phyloP scores from a whole-genome alignment of 805 yeast species.

The Myxozyma sirexii region DNA sequence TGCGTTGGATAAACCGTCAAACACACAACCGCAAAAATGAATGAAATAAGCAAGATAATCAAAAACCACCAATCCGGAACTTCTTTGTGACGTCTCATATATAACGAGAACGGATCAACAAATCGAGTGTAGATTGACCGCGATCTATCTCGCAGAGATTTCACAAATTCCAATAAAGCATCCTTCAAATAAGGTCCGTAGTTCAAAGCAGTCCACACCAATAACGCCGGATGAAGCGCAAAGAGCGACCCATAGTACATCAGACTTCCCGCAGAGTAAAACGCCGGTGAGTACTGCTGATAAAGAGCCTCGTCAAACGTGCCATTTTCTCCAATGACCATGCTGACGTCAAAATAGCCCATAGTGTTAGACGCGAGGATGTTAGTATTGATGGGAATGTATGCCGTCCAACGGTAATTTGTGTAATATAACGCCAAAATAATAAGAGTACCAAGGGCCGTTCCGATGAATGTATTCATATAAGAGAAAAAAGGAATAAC shows the following conservation, averaged over 20 bases:
- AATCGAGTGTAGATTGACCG: conserved; percentile 31
- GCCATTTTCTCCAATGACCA: conserved; percentile 50
- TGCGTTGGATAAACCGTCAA: conserved; percentile 50
- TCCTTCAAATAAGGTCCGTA: conserved; percentile 7
- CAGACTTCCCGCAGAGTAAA: conserved; percentile 56
- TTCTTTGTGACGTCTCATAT: conserved; percentile 60
- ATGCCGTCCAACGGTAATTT: conserved; percentile 57
- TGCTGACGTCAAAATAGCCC: conserved; percentile 52
- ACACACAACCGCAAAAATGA: conserved; percentile 50
- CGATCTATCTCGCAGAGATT: conserved; percentile 1
- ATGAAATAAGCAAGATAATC: conserved; percentile 49
- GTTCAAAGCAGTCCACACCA: conserved; percentile 5
- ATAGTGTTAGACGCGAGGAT: conserved; percentile 56
- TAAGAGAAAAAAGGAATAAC: conserved; percentile 38
- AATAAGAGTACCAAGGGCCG: conserved; percentile 54
- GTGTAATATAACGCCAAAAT: conserved; percentile 56
- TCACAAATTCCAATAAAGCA: conserved; percentile 34
- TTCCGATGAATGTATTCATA: conserved; percentile 47
- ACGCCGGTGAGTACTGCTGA: conserved; percentile 64
- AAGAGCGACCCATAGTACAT: conserved; percentile 63
- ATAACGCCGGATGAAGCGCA: conserved; percentile 49
- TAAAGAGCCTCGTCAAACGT: conserved; percentile 53
- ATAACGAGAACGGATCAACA: conserved; percentile 56
- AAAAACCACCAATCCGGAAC: conserved; percentile 69
- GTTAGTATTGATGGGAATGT: conserved; percentile 56